Evolutionary conservation across 2,329 filamentous ascomycete species (phyloP).

Genomic region (Oidium heveae): DNA sequence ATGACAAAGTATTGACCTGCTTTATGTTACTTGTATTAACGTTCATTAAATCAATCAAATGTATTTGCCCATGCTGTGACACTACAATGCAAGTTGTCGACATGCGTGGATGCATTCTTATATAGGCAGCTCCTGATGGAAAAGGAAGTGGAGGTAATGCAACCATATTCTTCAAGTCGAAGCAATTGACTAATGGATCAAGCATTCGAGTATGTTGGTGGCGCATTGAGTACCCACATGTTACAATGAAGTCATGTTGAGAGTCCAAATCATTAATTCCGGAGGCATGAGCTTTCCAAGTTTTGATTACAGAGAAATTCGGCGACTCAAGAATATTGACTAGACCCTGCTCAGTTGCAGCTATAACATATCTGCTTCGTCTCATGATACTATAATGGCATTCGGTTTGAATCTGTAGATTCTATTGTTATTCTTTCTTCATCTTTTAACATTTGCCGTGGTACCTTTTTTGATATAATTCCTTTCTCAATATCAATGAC

Average conservation of each 20-base stretch:
- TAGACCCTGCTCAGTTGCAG: conserved; percentile 57
- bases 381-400: conserved; percentile 82
- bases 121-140: conserved; percentile 76
- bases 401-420: conserved; percentile 35
- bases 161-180: conserved; percentile 73
- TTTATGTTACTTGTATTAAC: conserved; percentile 43
- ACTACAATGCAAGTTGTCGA: conserved; percentile 85
- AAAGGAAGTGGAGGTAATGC: conserved; percentile 80
- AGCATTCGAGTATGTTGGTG: conserved; percentile 60
- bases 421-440: conserved; percentile 5
- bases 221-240: conserved; percentile 74
- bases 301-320: conserved; percentile 54
- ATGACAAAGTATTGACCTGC: conserved; percentile 35
- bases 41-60: conserved; percentile 78
- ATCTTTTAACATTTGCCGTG: conserved; percentile 1
- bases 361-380: conserved; percentile 71
- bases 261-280: conserved; percentile 94
- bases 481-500: conserved; percentile 46
- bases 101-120: conserved; percentile 89
- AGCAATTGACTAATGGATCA: conserved; percentile 84
- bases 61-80: conserved; percentile 77
- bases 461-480: conserved; percentile 39
- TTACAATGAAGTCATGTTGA: conserved; percentile 81
- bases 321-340: conserved; percentile 69
- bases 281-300: conserved; percentile 74